A percentile compares a stretch with the other conserved stretches of the same genome.
These are phyloP conservation scores for Sordariomycetes sp. DNA, from an alignment of 2,329 filamentous ascomycete genomes.

Conservation along the genomic window DNA sequence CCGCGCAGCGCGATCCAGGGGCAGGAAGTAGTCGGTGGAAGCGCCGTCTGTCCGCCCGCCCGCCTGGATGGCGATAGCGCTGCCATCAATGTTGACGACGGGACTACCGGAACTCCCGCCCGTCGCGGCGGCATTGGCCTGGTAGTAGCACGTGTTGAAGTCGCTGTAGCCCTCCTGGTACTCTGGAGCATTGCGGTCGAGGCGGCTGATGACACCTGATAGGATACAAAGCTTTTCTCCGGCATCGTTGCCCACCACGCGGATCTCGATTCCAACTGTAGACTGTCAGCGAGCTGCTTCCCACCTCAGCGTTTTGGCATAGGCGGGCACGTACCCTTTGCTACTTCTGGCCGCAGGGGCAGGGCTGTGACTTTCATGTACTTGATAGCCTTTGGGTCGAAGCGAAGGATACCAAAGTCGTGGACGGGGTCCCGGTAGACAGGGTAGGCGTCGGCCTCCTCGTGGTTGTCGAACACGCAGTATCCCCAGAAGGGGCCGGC, in stretches of 20 bases:
- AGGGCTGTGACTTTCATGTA: constrained; percentile 88
- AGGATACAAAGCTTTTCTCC: constrained; percentile 97
- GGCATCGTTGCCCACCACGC: constrained; percentile 96
- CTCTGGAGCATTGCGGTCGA: constrained; percentile 94
- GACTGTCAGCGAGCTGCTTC: background rate
- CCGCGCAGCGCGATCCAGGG: constrained; percentile 78
- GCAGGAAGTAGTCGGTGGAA: constrained; percentile 95
- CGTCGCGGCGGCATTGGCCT: constrained; percentile 92
- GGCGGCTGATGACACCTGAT: constrained; percentile 89
- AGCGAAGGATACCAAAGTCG: constrained; percentile 94
- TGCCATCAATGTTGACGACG: constrained; percentile 90
- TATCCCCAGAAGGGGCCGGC: constrained; percentile 96
- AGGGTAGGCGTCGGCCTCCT: constrained; percentile 89
- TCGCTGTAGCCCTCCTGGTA: constrained; percentile 98
- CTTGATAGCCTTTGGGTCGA: constrained; percentile 91
- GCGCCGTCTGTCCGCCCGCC: constrained; percentile 90
- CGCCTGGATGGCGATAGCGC: constrained; percentile 84
- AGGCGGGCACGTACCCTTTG: constrained; percentile 39
- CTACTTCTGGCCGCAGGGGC: constrained; percentile 72
- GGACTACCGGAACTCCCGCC: constrained; percentile 97
- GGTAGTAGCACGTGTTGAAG: constrained; percentile 94
- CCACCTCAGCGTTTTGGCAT: background rate
- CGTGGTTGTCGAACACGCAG: constrained; percentile 97
- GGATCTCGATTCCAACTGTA: constrained; percentile 78
- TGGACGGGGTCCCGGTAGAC: constrained; percentile 98